Evolutionary conservation across 768 basidiomycete species (phyloP), one percentile per base, ranked within the genome.

Genomic region (Lactarius sp.): DNA sequence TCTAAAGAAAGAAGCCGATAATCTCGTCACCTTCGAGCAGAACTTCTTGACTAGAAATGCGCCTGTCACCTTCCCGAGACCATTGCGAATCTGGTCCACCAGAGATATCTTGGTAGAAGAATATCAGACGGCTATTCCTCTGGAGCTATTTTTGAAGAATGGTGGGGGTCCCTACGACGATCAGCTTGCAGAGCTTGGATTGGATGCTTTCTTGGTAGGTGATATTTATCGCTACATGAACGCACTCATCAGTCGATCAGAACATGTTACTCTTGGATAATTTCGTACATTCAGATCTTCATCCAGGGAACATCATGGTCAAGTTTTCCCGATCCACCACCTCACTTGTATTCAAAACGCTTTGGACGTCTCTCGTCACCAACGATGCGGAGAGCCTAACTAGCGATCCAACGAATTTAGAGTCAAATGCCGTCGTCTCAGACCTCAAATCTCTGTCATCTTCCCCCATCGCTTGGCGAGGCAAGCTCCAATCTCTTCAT

Each of bases 261-360:
- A 94, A 98, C 76, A 99, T 99, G 97, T 84, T 99, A 20, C 79
- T 99, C 1, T 79, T 99, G 51, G 97, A 99, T 75, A 98, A 99
- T 75, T 99, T 97, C 75, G 94, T 96, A 10, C 97, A 98, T 73
- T 81, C 90, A 4, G 92, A 93, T 71, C 82, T 93, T 22, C 92
- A 92, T 73, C 90, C 92, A 3, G 96, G 96, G 36, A 98, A 98
- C 73, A 95, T 98, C 75, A 91, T 97, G 87, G 85, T 99, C 78
- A 97, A 96, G 73, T 98, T 98, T 77, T 88, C 85, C 71, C 92
- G 90, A 72, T 93, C 88, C 9, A 82, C 85, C 0, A 88, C 92
- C 0, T 75, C 78, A 50, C 79, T 85, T 69, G 77, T 92, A 52
- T 74, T 92, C 47, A 75, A 78, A 66, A 84, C 83, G 68, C 75